Percentiles rank a stretch among this genome's conserved stretches.
phyloP scores from a whole-genome alignment of 2,329 filamentous ascomycete species.

The Alternaria postmessia region DNA sequence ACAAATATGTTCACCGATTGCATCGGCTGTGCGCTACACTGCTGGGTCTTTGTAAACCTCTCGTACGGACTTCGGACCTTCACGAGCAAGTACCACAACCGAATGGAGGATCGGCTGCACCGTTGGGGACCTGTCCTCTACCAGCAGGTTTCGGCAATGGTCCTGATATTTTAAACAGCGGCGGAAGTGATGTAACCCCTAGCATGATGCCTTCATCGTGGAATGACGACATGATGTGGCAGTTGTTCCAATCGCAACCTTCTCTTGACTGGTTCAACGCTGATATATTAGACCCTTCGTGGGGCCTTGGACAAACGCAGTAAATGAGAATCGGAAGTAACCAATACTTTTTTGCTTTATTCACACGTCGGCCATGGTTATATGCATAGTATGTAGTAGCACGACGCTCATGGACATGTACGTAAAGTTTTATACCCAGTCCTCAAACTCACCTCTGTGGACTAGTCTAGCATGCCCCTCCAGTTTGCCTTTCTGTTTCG shows the following conservation, averaged over 20 bases:
- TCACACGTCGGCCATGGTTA: not conserved
- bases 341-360: not conserved
- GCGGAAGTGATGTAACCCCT: conserved; percentile 3
- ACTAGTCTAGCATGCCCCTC: too few relatives aligned
- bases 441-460: not conserved
- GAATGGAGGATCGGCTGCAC: not conserved
- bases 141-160: conserved; percentile 4
- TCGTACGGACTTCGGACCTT: conserved; percentile 21
- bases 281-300: conserved; percentile 40
- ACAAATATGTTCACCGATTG: conserved; percentile 41
- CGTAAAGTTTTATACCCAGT: not conserved
- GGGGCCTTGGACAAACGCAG: conserved; percentile 25
- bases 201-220: conserved; percentile 31
- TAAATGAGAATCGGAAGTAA: not conserved
- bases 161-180: not conserved
- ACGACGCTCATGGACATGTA: not conserved
- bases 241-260: conserved; percentile 45
- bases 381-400: not conserved
- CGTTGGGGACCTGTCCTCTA: not conserved
- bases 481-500: too few relatives aligned
- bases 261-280: conserved; percentile 48
- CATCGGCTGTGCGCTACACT: conserved; percentile 41
- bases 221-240: conserved; percentile 48
- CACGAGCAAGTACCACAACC: not conserved
- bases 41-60: conserved; percentile 40